These are phyloP conservation scores for Beauveria caledonica DNA, from an alignment of 2,329 filamentous ascomycete species.

Conservation along the genomic window DNA sequence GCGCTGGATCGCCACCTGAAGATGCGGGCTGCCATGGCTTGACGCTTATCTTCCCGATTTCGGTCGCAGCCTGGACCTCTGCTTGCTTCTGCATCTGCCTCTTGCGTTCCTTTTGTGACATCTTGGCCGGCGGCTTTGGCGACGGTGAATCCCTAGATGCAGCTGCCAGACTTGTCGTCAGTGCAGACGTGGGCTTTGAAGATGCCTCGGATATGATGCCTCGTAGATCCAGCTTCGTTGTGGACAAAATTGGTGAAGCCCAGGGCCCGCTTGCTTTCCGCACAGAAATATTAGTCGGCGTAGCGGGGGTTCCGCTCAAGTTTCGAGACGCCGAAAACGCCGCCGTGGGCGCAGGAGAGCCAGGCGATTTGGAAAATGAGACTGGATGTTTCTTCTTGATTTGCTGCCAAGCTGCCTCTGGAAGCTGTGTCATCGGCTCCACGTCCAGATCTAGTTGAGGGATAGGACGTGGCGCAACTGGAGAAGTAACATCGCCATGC, in stretches of 20 bases:
- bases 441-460: conserved; percentile 18
- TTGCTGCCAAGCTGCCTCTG: conserved; percentile 22
- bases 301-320: background rate
- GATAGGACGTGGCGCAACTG: conserved; percentile 14
- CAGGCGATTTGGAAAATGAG: conserved; percentile 6
- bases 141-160: conserved; percentile 31
- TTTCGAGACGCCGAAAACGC: background rate
- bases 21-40: conserved; percentile 38
- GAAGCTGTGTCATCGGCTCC: conserved; percentile 23
- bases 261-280: conserved; percentile 34
- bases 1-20: conserved; percentile 36
- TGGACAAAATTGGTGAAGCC: conserved; percentile 42
- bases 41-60: conserved; percentile 21
- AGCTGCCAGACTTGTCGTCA: conserved; percentile 47
- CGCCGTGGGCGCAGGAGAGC: background rate
- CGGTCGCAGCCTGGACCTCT: conserved; percentile 32
- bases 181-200: conserved; percentile 41
- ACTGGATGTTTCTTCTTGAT: conserved; percentile 18
- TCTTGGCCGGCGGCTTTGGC: conserved; percentile 41
- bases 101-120: conserved; percentile 91
- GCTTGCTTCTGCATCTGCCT: conserved; percentile 64
- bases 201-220: conserved; percentile 63
- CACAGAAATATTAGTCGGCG: background rate
- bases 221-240: conserved; percentile 62
- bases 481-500: conserved; percentile 22